phyloP scores from a whole-genome alignment of 768 basidiomycete genomes.

The Leccinum uliginosum region DNA sequence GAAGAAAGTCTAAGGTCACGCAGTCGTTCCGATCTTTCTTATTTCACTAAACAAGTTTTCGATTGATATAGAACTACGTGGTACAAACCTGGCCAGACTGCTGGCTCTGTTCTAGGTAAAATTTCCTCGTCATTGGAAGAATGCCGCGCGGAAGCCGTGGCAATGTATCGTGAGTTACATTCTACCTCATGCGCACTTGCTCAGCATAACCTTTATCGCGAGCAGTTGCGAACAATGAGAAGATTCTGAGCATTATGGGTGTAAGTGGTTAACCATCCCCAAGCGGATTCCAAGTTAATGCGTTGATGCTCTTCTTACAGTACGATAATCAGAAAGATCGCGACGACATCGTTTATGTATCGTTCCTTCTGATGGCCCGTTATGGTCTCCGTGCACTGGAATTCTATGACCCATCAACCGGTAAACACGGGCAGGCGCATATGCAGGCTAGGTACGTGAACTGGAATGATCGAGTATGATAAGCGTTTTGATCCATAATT shows the following conservation, averaged over 20 bases:
- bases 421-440: slow-evolving; percentile 86
- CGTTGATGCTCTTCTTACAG: slow-evolving; percentile 31
- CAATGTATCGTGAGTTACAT: slow-evolving; percentile 60
- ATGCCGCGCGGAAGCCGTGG: slow-evolving; percentile 87
- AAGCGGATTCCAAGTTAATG: neutral
- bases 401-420: slow-evolving; percentile 73
- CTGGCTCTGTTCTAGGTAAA: slow-evolving; percentile 78
- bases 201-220: neutral
- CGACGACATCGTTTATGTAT: slow-evolving; percentile 76
- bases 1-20: slow-evolving; percentile 53
- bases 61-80: slow-evolving; percentile 55
- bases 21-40: neutral
- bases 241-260: slow-evolving; percentile 78
- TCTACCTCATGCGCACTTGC: neutral
- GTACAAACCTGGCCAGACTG: slow-evolving; percentile 86
- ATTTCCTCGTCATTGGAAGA: slow-evolving; percentile 91
- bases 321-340: slow-evolving; percentile 64
- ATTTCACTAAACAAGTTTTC: neutral
- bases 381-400: slow-evolving; percentile 76
- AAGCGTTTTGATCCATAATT: neutral
- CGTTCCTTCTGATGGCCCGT: slow-evolving; percentile 84
- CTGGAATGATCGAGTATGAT: neutral
- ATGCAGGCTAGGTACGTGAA: slow-evolving; percentile 77
- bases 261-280: slow-evolving; percentile 36
- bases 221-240: slow-evolving; percentile 66